Percentiles rank a stretch among this genome's conserved stretches.
Evolutionary conservation across 345 rosid species (phyloP).

Genomic region (Hibiscus trionum): DNA sequence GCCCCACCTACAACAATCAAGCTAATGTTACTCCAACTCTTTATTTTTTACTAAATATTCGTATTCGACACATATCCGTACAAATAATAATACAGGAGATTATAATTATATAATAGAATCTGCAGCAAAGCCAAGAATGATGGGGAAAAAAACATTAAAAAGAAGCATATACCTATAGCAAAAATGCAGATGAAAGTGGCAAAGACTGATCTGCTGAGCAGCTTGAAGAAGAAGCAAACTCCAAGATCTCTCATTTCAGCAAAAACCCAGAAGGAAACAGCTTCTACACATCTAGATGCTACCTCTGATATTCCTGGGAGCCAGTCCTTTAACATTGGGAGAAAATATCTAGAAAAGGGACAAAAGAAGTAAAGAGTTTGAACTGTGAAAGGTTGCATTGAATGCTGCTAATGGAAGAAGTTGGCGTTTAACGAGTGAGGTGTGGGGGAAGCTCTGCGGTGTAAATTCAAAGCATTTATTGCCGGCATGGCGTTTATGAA

Average conservation of each 20-base stretch:
- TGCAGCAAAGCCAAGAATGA: too few relatives aligned
- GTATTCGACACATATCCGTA: not conserved
- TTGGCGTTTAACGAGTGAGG: not conserved
- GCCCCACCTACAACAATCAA: slow-evolving; percentile 42
- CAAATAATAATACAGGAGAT: too few relatives aligned
- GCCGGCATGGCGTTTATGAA: not conserved
- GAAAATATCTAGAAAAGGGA: not conserved
- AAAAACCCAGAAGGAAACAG: slow-evolving; percentile 23
- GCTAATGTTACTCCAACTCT: not conserved
- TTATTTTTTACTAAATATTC: not conserved
- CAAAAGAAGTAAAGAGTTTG: not conserved
- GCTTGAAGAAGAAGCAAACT: slow-evolving; percentile 10
- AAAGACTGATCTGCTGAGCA: slow-evolving; percentile 25
- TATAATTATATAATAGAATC: too few relatives aligned
- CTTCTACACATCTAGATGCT: slow-evolving; percentile 15
- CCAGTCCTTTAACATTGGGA: slow-evolving; percentile 14
- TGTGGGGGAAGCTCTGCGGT: not conserved
- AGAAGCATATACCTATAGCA: slow-evolving; percentile 41
- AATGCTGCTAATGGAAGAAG: not conserved
- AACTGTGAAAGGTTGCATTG: not conserved
- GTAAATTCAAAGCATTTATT: slow-evolving; percentile 16
- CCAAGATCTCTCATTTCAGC: slow-evolving; percentile 15
- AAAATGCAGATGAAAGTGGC: slow-evolving; percentile 44
- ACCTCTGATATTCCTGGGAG: slow-evolving; percentile 12
- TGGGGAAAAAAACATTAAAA: not conserved